phyloP scores from a whole-genome alignment of 148 eudicot genomes.

The Cornus florida region DNA sequence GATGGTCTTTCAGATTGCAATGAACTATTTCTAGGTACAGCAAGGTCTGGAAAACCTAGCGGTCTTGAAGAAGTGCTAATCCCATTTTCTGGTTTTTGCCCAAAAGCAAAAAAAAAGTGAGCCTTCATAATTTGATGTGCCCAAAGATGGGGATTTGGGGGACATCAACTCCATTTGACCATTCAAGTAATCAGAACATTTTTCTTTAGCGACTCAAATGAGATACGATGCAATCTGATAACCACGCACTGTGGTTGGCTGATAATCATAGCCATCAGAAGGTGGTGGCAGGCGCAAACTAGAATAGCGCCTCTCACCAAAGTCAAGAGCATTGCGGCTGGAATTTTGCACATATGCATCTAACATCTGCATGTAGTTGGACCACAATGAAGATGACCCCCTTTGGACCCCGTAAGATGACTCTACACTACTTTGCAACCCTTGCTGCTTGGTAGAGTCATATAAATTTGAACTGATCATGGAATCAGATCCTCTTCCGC shows the following conservation, averaged over 20 bases:
- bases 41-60: slow-evolving; percentile 61
- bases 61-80: slow-evolving; percentile 41
- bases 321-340: slow-evolving; percentile 38
- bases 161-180: slow-evolving; percentile 45
- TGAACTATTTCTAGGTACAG: slow-evolving; percentile 56
- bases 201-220: slow-evolving; percentile 52
- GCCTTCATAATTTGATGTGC: slow-evolving; percentile 50
- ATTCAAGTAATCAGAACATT: slow-evolving; percentile 37
- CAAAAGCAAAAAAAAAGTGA: slow-evolving; percentile 41
- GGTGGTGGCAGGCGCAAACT: slow-evolving; percentile 79
- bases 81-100: slow-evolving; percentile 51
- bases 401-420: slow-evolving; percentile 47
- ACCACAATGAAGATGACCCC: slow-evolving; percentile 51
- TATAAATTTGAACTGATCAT: slow-evolving; percentile 42
- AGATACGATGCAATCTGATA: slow-evolving; percentile 60
- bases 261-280: slow-evolving; percentile 59
- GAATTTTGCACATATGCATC: slow-evolving; percentile 54
- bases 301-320: slow-evolving; percentile 78
- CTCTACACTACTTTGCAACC: slow-evolving; percentile 34
- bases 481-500: slow-evolving; percentile 46
- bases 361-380: slow-evolving; percentile 45
- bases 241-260: slow-evolving; percentile 89
- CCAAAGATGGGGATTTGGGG: slow-evolving; percentile 50
- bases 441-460: slow-evolving; percentile 46
- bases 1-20: slow-evolving; percentile 48